Evolutionary conservation across 805 yeast genomes (phyloP), one percentile per base, ranked within the genome.

Genomic region (Yarrowia sp.): DNA sequence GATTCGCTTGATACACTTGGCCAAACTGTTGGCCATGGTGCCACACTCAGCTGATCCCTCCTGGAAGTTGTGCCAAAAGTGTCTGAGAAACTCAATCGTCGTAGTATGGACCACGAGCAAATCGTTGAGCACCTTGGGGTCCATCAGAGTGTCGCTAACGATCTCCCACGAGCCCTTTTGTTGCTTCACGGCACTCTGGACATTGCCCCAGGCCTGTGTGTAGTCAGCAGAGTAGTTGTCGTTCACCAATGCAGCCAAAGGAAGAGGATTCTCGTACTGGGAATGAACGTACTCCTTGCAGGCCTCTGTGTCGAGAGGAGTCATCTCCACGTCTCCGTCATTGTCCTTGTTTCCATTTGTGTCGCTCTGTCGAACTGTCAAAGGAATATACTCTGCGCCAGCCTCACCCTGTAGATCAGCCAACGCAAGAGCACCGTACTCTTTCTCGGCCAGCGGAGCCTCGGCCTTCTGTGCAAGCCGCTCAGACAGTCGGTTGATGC

Each of bases 401-500:
- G 29, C 13, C 14, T 55, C 61, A 13, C 61, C 61, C 18, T 38
- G 47, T 13, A 55, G 38, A 27, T 55, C 61, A 10, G 8, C 4
- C 4, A 38, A 14, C 3, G 61, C 46, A 8, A 55, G 19, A 4
- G 7, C 18, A 2, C 44, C 47, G 22, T 35, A 33, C 16, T 32
- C 41, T 10, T 55, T 39, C 10, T 55, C 61, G 4, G 38, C 38
- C n/a, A 55, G 14, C 1, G 58, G 41, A 12, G 58, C 58, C 16
- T 51, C 58, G 4, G 58, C 22, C 14, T 51, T 51, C 25, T 51
- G 62, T 7, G 93, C 83, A 87, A 93, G 87, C 66, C 91, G 84
- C 63, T 89, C 84, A 70, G 96, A 87, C 53, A 93, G 76, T 64
- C 91, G 82, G 74, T 93, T 93, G 94, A 93, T 91, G 65, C 96